Evolutionary conservation across 1,284 basidiomycete genomes (phyloP).

Genomic region (Laetiporus sulphureus): DNA sequence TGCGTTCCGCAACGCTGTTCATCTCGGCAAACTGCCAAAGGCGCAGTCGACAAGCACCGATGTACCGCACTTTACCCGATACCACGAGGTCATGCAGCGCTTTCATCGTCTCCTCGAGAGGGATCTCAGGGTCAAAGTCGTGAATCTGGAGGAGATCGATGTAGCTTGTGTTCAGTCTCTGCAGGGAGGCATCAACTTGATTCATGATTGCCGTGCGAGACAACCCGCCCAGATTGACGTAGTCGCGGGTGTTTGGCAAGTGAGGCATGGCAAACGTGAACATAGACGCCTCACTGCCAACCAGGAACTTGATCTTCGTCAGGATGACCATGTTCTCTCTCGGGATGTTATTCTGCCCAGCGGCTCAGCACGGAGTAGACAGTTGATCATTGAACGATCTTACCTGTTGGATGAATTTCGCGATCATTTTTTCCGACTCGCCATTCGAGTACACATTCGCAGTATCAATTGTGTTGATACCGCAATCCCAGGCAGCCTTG

Average conservation of each 20-base stretch:
- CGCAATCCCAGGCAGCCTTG: conserved; percentile 43
- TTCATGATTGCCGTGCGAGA: conserved; percentile 45
- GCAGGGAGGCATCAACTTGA: conserved; percentile 42
- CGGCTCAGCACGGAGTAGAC: too few species aligned
- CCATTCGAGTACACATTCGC: conserved; percentile 53
- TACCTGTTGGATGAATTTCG: conserved; percentile 46
- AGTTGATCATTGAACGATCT: too few species aligned
- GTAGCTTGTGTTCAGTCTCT: conserved; percentile 36
- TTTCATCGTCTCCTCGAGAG: conserved; percentile 34
- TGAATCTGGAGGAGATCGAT: conserved; percentile 45
- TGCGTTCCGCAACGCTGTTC: conserved; percentile 30
- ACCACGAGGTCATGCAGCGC: conserved; percentile 29
- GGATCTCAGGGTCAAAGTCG: conserved; percentile 46
- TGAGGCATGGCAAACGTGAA: conserved; percentile 10
- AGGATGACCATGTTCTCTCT: conserved; percentile 43
- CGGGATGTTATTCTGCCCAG: conserved; percentile 47
- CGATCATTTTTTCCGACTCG: conserved; percentile 38
- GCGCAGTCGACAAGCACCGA: conserved; percentile 29
- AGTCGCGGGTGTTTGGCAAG: conserved; percentile 21
- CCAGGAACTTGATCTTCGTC: conserved; percentile 30
- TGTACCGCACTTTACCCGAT: conserved; percentile 25
- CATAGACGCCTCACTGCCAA: conserved; percentile 14
- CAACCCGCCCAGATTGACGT: conserved; percentile 26
- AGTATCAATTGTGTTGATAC: conserved; percentile 49
- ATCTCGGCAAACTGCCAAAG: conserved; percentile 31